These are phyloP conservation scores for Brachypodium distachyon DNA, from an alignment of 202 grass and related monocot genomes.

Conservation along the genomic window DNA sequence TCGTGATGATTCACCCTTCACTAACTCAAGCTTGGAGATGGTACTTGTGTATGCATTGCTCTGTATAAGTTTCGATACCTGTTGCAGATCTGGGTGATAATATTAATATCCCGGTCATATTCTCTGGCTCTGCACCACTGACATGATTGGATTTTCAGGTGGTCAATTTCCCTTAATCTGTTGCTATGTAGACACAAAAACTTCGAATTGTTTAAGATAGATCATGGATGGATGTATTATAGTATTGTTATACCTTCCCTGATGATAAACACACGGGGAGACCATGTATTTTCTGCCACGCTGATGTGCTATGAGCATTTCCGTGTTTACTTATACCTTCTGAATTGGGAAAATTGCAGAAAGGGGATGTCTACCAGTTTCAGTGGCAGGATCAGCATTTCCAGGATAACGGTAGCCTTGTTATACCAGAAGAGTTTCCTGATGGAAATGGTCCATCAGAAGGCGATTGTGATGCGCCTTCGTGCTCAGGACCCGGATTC, in stretches of 20 bases:
- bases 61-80: background rate
- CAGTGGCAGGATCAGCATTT: conserved; percentile 15
- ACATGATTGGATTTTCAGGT: background rate
- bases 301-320: background rate
- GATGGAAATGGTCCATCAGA: conserved; percentile 22
- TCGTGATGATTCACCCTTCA: background rate
- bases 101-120: background rate
- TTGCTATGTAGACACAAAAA: background rate
- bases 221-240: background rate
- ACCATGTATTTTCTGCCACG: background rate
- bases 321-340: background rate
- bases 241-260: background rate
- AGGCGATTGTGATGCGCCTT: conserved; percentile 4
- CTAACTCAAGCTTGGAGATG: background rate
- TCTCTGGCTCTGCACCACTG: background rate
- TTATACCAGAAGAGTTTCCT: conserved; percentile 16
- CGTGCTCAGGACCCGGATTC: conserved; percentile 29
- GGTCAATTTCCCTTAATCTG: background rate
- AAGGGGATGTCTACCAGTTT: conserved; percentile 18
- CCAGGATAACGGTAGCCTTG: conserved; percentile 1
- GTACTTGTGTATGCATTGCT: background rate
- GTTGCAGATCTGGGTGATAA: conserved; percentile 4
- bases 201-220: background rate
- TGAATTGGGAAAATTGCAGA: conserved; percentile 35
- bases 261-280: background rate